These are phyloP conservation scores for Spatholobus suberectus DNA, from an alignment of 306 rosid genomes.

Conservation along the genomic window DNA sequence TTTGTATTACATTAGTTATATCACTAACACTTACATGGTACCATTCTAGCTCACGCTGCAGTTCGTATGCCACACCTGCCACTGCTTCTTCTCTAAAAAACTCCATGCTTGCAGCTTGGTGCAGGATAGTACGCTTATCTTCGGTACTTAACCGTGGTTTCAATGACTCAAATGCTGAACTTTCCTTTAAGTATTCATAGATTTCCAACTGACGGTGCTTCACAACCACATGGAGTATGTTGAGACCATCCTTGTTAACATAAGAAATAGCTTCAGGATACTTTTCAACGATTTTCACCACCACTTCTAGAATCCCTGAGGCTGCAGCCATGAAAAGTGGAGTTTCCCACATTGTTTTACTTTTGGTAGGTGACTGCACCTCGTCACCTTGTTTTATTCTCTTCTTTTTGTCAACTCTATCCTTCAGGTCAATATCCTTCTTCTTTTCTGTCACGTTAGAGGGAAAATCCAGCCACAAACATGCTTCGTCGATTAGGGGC, in stretches of 20 bases:
- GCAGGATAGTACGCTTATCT: neutral
- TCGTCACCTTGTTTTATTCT: neutral
- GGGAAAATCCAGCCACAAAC: too few relatives aligned
- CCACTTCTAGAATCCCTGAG: neutral
- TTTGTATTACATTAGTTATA: too few relatives aligned
- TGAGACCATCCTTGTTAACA: neutral
- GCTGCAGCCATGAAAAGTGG: neutral
- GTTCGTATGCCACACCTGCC: slow-evolving; percentile 4
- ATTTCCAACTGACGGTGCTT: neutral
- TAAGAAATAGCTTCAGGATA: neutral
- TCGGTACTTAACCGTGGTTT: neutral
- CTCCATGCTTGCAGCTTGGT: slow-evolving; percentile 14
- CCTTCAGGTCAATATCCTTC: too few relatives aligned
- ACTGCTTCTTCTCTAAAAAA: neutral
- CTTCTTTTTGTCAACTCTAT: too few relatives aligned
- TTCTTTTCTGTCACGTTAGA: too few relatives aligned
- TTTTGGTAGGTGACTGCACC: neutral
- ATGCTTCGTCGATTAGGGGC: neutral
- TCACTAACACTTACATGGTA: neutral
- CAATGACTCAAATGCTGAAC: neutral
- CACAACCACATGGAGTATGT: neutral
- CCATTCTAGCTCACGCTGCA: neutral
- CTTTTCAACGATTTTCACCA: neutral
- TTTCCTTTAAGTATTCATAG: neutral
- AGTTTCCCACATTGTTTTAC: neutral